Conservation (phyloP, 2,329 filamentous ascomycete species). For the Fusarium albidum region DNA sequence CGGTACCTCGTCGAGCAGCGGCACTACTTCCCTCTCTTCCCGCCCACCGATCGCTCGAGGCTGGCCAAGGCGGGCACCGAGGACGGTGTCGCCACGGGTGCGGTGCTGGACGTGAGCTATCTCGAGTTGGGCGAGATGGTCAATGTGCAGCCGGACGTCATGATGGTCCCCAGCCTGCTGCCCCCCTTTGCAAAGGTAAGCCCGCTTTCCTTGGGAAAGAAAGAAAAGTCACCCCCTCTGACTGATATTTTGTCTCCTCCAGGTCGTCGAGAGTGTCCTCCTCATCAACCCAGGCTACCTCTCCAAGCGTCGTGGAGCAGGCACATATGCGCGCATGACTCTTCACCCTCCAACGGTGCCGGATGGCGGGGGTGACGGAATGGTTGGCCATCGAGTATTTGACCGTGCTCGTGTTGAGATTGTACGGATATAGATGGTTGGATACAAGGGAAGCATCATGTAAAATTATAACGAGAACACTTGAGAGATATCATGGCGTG, state of each 20-base stretch:
- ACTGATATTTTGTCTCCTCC: conserved; percentile 10
- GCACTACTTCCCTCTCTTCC: conserved; percentile 90
- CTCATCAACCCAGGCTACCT: conserved; percentile 90
- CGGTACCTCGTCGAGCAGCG: conserved; percentile 86
- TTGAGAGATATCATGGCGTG: conserved; percentile 11
- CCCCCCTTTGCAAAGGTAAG: conserved; percentile 88
- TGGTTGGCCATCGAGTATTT: conserved; percentile 79
- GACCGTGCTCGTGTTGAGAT: conserved; percentile 89
- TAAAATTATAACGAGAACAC: conserved; percentile 35
- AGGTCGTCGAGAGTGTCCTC: conserved; percentile 92
- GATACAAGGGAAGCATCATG: conserved; percentile 10
- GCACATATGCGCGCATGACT: conserved; percentile 84
- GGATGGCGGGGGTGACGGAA: conserved; percentile 62
- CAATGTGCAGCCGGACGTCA: conserved; percentile 82
- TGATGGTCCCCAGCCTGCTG: conserved; percentile 83
- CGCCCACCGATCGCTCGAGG: conserved; percentile 74
- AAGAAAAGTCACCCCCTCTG: conserved; percentile 18
- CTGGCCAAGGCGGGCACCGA: conserved; percentile 71
- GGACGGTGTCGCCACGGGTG: conserved; percentile 71
- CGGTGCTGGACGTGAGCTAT: conserved; percentile 84
- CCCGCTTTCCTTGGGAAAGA: background rate
- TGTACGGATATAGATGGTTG: conserved; percentile 68
- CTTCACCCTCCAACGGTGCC: conserved; percentile 72
- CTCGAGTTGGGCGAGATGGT: conserved; percentile 91
- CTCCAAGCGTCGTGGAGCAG: conserved; percentile 83